Conservation (phyloP, 73 alveolate genomes). For the Symbiodinium pilosum region DNA sequence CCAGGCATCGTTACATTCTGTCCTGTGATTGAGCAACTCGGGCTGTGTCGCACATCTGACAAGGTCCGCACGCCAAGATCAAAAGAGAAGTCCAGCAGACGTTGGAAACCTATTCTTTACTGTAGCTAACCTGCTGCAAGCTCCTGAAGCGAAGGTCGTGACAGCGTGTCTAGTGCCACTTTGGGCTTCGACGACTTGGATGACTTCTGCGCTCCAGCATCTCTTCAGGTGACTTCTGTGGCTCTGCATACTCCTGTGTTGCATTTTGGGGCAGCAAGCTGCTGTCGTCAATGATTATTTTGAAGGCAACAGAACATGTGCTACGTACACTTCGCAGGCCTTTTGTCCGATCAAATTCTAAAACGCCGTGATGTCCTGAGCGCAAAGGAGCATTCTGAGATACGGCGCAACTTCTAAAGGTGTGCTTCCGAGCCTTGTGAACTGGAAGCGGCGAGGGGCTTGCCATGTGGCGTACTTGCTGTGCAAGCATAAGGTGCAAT, state of each 20-base stretch:
- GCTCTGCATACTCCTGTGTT: neutral
- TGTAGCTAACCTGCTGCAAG: neutral
- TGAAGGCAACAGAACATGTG: neutral
- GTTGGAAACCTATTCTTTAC: neutral
- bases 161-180: slow-evolving; percentile 73
- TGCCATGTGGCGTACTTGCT: too few species aligned
- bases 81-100: neutral
- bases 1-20: too few species aligned
- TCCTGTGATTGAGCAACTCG: too few species aligned
- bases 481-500: neutral
- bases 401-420: neutral
- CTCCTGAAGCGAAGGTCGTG: slow-evolving; percentile 51
- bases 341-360: too few species aligned
- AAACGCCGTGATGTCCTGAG: too few species aligned
- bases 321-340: neutral
- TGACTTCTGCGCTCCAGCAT: slow-evolving; percentile 68
- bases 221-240: slow-evolving; percentile 21
- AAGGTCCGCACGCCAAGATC: neutral
- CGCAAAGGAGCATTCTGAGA: neutral
- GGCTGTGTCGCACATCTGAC: neutral
- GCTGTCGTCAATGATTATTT: neutral
- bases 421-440: neutral
- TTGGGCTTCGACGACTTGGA: slow-evolving; percentile 77
- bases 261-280: neutral
- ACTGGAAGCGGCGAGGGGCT: too few species aligned